Evolutionary conservation across 495 filamentous ascomycete genomes (phyloP).

Genomic region (Platismatia glauca): DNA sequence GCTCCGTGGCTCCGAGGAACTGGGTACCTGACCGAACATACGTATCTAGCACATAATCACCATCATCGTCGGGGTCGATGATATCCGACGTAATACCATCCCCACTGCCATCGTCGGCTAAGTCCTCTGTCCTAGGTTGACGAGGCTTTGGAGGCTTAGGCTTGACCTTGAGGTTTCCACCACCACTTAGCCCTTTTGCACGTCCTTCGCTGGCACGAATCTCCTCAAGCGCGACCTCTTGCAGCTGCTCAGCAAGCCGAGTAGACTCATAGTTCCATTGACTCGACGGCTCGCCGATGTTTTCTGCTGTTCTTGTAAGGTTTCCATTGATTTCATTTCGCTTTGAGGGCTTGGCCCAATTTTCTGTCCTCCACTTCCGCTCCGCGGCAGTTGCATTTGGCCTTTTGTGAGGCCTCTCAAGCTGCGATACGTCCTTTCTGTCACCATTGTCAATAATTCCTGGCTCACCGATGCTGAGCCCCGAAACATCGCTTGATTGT

Average conservation of each 20-base stretch:
- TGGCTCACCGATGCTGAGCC: background rate
- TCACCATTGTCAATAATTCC: background rate
- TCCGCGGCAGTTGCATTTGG: constrained; percentile 18
- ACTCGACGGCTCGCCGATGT: constrained; percentile 16
- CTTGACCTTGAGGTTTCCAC: constrained; percentile 19
- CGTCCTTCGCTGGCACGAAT: constrained; percentile 22
- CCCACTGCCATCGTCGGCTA: constrained; percentile 19
- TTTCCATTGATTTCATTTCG: background rate
- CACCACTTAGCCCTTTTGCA: constrained; percentile 22
- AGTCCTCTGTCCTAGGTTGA: constrained; percentile 22
- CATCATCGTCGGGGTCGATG: constrained; percentile 32
- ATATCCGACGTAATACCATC: constrained; percentile 26
- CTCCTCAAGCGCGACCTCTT: constrained; percentile 39
- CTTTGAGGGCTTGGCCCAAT: background rate
- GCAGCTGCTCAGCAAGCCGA: constrained; percentile 37
- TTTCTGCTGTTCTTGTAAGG: background rate
- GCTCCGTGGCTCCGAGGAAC: background rate
- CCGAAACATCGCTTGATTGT: background rate
- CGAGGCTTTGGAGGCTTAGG: constrained; percentile 28
- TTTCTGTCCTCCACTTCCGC: constrained; percentile 13
- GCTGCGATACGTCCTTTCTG: background rate
- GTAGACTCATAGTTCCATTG: constrained; percentile 40
- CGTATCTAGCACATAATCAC: constrained; percentile 56
- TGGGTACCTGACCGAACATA: constrained; percentile 34
- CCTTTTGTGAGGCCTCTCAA: constrained; percentile 6